Evolutionary conservation across 2,329 filamentous ascomycete species (phyloP).

Genomic region (Pyrenophora tritici-repentis): DNA sequence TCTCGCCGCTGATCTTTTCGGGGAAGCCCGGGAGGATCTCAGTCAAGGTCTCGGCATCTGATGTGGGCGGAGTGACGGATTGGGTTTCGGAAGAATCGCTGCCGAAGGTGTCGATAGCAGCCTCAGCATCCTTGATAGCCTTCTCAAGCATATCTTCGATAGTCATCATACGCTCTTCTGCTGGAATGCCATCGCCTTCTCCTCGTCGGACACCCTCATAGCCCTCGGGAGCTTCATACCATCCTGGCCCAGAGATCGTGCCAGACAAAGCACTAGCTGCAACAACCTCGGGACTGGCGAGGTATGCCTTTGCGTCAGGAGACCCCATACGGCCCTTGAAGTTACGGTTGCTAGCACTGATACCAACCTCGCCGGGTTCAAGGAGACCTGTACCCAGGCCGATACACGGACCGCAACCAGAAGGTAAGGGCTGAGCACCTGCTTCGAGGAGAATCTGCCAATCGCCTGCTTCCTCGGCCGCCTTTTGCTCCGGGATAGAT

Average conservation of each 20-base stretch:
- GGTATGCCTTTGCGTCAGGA: slow-evolving; percentile 78
- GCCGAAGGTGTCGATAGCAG: slow-evolving; percentile 58
- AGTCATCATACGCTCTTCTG: slow-evolving; percentile 67
- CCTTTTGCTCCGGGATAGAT: slow-evolving; percentile 74
- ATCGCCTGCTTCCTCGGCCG: slow-evolving; percentile 78
- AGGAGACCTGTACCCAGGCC: slow-evolving; percentile 80
- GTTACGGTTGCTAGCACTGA: slow-evolving; percentile 83
- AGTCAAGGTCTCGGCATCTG: slow-evolving; percentile 55
- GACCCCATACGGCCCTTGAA: slow-evolving; percentile 92
- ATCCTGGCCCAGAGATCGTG: slow-evolving; percentile 74
- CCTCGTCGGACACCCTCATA: slow-evolving; percentile 71
- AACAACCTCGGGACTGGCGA: slow-evolving; percentile 88
- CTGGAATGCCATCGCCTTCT: slow-evolving; percentile 69
- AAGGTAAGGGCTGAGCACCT: slow-evolving; percentile 72
- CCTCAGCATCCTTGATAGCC: slow-evolving; percentile 70
- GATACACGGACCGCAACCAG: slow-evolving; percentile 85
- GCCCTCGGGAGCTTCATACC: slow-evolving; percentile 73
- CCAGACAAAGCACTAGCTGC: slow-evolving; percentile 83
- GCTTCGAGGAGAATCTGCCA: slow-evolving; percentile 84
- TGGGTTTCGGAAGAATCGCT: slow-evolving; percentile 39
- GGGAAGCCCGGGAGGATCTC: slow-evolving; percentile 87
- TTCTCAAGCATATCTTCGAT: slow-evolving; percentile 74
- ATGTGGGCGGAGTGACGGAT: slow-evolving; percentile 39
- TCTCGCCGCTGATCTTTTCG: slow-evolving; percentile 79
- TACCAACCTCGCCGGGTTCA: slow-evolving; percentile 83